phyloP scores from a whole-genome alignment of 495 filamentous ascomycete genomes.

The Trichoderma reesei region DNA sequence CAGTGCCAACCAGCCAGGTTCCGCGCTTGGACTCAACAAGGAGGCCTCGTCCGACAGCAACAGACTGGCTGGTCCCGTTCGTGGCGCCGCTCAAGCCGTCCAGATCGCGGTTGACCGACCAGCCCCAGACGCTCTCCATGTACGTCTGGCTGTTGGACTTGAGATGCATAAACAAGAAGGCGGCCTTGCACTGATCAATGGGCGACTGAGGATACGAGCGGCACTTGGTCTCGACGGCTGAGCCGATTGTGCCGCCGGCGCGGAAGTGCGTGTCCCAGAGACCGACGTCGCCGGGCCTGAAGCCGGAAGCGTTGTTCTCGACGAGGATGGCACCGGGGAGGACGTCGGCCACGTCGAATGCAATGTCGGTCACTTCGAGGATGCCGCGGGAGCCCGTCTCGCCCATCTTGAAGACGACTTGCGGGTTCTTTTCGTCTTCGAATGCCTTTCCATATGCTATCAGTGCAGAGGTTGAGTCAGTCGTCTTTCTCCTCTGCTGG shows the following conservation, averaged over 20 bases:
- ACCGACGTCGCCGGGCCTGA: conserved; percentile 39
- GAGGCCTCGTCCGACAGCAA: conserved; percentile 35
- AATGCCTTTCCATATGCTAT: conserved; percentile 30
- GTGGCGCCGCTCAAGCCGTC: conserved; percentile 32
- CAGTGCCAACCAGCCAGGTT: conserved; percentile 53
- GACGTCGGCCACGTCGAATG: conserved; percentile 41
- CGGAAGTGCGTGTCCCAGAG: conserved; percentile 49
- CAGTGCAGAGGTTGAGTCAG: conserved; percentile 21
- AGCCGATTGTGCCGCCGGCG: conserved; percentile 46
- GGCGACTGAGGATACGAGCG: conserved; percentile 11
- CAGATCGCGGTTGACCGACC: conserved; percentile 34
- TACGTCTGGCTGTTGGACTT: conserved; percentile 39
- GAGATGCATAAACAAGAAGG: conserved; percentile 42
- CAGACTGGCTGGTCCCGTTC: background rate
- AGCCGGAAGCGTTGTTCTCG: conserved; percentile 37
- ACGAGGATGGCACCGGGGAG: conserved; percentile 42
- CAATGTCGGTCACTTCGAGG: conserved; percentile 48
- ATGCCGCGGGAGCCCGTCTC: conserved; percentile 43
- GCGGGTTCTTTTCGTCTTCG: conserved; percentile 37
- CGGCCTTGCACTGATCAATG: conserved; percentile 38
- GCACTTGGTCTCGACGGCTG: conserved; percentile 33
- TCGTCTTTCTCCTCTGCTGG: background rate
- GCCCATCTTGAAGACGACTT: conserved; percentile 47
- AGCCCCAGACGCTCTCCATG: conserved; percentile 50
- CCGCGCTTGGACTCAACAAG: conserved; percentile 37